Base-by-base conservation (phyloP, 2,329 filamentous ascomycete species). In the Fusarium torulosum region DNA sequence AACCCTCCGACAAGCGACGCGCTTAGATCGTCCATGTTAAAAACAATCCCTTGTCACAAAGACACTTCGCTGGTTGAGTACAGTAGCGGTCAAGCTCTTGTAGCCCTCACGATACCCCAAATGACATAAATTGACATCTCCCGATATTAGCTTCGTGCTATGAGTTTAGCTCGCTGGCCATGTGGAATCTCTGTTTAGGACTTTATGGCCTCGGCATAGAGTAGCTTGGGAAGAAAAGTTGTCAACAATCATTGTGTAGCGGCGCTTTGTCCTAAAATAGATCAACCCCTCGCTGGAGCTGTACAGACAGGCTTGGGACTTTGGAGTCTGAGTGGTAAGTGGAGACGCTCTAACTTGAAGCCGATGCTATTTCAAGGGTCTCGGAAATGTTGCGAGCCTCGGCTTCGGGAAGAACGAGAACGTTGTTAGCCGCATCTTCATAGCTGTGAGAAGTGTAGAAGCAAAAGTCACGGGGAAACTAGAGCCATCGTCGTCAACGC, bases 221-320 rank as follows among this genome's bases (percentile, higher is more conserved):
- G 20, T n/a, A 19, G 13, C 15, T 17, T 37, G 35, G 35, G 17
- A 17, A 3, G 9, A 10, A 37, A 37, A 10, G 35, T 29, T 29
- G 27, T 41, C 31, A 31, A 52, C 29, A 40, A 54, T 10, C 29
- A 53, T 46, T 33, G 40, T 23, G 42, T 43, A 21, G 35, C 61
- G 66, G 66, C 49, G 29, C 29, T 54, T 47, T 69, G 53, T 62
- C 66, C 66, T 20, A 69, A 69, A 69, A 68, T 69, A 69, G 66
- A 62, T 40, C 47, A 35, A 31, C 53, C 46, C 44, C 38, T 56
- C 44, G 27, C 19, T 50, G 46, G 41, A 44, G 27, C 10, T 27
- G 27, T 27, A 54, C 20, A 20, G 21, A 33, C 21, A 37, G 31
- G 29, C 38, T 55, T 44, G 51, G 46, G 29, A 38, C 42, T 60